Evolutionary conservation across 495 filamentous ascomycete genomes (phyloP).

Genomic region (Talaromyces thailandensis): DNA sequence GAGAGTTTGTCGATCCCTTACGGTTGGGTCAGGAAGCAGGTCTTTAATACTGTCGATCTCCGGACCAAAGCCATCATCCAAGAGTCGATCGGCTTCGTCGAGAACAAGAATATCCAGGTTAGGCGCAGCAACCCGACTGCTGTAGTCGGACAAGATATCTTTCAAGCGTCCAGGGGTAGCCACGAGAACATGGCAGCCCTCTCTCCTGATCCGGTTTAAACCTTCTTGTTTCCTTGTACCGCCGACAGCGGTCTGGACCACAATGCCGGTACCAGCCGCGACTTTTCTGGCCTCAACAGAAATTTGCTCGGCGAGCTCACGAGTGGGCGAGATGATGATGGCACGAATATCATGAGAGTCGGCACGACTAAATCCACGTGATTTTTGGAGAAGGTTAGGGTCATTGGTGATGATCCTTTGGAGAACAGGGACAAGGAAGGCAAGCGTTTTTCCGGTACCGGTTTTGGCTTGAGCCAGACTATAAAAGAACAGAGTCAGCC

Average conservation of each 20-base stretch:
- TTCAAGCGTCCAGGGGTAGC: constrained; percentile 84
- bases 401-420: constrained; percentile 60
- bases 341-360: constrained; percentile 65
- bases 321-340: constrained; percentile 87
- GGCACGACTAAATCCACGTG: constrained; percentile 12
- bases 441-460: constrained; percentile 81
- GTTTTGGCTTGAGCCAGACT: constrained; percentile 86
- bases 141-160: constrained; percentile 69
- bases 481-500: constrained; percentile 13
- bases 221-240: constrained; percentile 64
- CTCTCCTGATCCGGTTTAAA: constrained; percentile 50
- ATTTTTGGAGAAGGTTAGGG: constrained; percentile 27
- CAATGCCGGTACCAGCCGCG: constrained; percentile 53
- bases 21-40: constrained; percentile 49
- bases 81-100: constrained; percentile 87
- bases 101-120: constrained; percentile 73
- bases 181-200: constrained; percentile 85
- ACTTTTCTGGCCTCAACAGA: constrained; percentile 71
- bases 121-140: constrained; percentile 58
- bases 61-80: constrained; percentile 81
- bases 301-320: constrained; percentile 94
- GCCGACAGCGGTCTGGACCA: constrained; percentile 82
- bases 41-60: constrained; percentile 64
- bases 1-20: constrained; percentile 73
- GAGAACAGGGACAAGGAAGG: constrained; percentile 68